Evolutionary conservation across 768 basidiomycete genomes (phyloP), one percentile per base, ranked within the genome.

Genomic region (Russula sp.): DNA sequence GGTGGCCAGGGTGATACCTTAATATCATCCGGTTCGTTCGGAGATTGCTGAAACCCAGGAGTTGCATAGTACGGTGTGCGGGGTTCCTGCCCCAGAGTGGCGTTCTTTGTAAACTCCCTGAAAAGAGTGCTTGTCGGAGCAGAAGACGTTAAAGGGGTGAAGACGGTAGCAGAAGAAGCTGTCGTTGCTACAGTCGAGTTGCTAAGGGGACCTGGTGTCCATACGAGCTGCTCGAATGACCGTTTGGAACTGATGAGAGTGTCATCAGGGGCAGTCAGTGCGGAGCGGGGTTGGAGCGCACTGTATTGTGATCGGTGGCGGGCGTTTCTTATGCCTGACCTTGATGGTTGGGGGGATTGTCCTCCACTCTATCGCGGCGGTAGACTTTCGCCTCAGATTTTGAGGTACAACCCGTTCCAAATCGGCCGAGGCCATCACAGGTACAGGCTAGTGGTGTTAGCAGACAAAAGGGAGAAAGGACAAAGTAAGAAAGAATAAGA

Each of bases 261-360:
- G 34, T 9, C 34, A 43, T 59, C 39, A 54, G 48, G 5, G 25
- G 36, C 32, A 25, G 29, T 42, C 39, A 38, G 39, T 25, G 49
- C n/a, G 51, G 36, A 46, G 34, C 36, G 56, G 56, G 59, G 39
- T 38, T 51, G 45, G 46, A 54, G 52, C 62, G 58, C 45, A 65
- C 65, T 64, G 65, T 3, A 65, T 59, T 20, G 62, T 63, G 25
- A 65, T 58, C 0, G 65, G 65, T 1, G 65, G 61, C 9, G 65
- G 65, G 34, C 65, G 65, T 55, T 65, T 65, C 58, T 65, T 65
- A 65, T 65, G 62, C 39, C 65, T 58, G 48, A 64, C 61, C 52
- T 65, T 65, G 53, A 65, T 65, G 9, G 65, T 65, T 11, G 65
- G 65, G n/a, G 65, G 65, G 8, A 65, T 65, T 18, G 65, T 65